Evolutionary conservation across 306 rosid species (phyloP).

Genomic region (Sophora flavescens): DNA sequence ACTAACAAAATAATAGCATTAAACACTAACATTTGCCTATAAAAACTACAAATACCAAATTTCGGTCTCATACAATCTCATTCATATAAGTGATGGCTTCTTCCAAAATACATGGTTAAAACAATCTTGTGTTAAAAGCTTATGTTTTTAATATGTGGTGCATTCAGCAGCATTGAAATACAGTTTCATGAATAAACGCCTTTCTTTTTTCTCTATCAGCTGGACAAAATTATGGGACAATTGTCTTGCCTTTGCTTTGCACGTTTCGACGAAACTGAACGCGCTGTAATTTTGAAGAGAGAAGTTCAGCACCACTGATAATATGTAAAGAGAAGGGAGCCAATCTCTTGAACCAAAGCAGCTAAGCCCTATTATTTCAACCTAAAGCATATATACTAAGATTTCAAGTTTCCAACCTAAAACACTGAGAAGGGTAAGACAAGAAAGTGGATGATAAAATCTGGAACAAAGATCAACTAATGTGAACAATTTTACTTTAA

Average conservation of each 20-base stretch:
- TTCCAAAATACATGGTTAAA: background rate
- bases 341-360: background rate
- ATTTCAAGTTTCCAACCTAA: background rate
- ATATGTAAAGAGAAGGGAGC: background rate
- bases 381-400: background rate
- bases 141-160: background rate
- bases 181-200: slow-evolving; percentile 44
- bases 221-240: slow-evolving; percentile 72
- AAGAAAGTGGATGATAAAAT: background rate
- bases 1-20: no score
- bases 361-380: background rate
- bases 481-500: background rate
- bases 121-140: background rate
- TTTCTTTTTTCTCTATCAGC: slow-evolving; percentile 69
- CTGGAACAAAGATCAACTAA: background rate
- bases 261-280: slow-evolving; percentile 89
- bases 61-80: background rate
- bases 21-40: no score
- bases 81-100: background rate
- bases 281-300: slow-evolving; percentile 64
- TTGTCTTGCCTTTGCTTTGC: slow-evolving; percentile 81
- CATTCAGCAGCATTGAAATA: slow-evolving; percentile 13
- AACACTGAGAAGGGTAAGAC: background rate
- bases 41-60: background rate
- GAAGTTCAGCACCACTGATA: background rate